phyloP scores from a whole-genome alignment of 2,329 filamentous ascomycete genomes.

The Rhynchosporium graminicola region DNA sequence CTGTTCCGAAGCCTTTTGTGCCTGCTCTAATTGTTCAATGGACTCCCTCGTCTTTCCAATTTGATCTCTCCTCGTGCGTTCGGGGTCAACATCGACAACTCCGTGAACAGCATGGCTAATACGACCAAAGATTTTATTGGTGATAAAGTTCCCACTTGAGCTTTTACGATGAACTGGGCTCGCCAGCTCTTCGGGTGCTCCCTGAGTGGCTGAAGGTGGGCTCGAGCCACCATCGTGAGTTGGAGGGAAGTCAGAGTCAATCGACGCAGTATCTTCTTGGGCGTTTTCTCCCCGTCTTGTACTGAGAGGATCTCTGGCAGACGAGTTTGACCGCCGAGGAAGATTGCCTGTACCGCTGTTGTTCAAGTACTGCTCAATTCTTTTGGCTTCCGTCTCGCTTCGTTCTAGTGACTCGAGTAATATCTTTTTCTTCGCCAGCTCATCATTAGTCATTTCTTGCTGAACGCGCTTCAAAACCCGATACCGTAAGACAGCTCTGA shows the following conservation, averaged over 20 bases:
- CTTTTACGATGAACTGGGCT: constrained; percentile 71
- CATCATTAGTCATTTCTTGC: constrained; percentile 94
- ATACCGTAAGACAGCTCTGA: constrained; percentile 84
- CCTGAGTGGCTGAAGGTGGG: constrained; percentile 74
- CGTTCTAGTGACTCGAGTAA: constrained; percentile 87
- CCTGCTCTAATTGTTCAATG: constrained; percentile 84
- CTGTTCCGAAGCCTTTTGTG: constrained; percentile 80
- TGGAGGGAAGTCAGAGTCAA: constrained; percentile 94
- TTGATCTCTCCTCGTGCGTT: constrained; percentile 85
- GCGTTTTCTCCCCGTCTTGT: constrained; percentile 51
- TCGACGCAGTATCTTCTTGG: constrained; percentile 79
- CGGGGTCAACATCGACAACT: constrained; percentile 93
- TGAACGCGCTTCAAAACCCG: constrained; percentile 92
- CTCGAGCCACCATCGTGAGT: constrained; percentile 74
- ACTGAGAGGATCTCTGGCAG: constrained; percentile 53
- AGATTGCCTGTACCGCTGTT: constrained; percentile 63
- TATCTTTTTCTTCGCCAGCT: constrained; percentile 81
- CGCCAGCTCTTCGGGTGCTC: constrained; percentile 56
- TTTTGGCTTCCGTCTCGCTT: constrained; percentile 87
- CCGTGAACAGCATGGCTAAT: constrained; percentile 95
- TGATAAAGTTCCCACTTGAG: constrained; percentile 85
- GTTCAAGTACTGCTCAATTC: constrained; percentile 90
- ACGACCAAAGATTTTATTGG: constrained; percentile 89
- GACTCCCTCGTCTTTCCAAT: constrained; percentile 95
- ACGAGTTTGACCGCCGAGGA: constrained; percentile 67